phyloP scores from a whole-genome alignment of 2,329 filamentous ascomycete genomes.

The Curvularia spicifera region DNA sequence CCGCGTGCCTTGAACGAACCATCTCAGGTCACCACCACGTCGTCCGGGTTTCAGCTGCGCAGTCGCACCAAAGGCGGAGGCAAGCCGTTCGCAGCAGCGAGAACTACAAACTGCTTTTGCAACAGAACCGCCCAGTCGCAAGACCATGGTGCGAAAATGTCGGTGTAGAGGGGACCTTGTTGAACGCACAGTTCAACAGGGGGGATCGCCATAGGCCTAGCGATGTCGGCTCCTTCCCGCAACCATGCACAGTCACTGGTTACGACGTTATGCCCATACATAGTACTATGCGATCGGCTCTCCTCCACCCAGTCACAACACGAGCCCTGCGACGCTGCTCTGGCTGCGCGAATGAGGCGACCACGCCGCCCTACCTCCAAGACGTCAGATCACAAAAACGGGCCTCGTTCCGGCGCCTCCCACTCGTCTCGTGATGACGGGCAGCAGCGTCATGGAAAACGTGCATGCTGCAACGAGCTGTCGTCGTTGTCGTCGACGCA shows the following conservation, averaged over 20 bases:
- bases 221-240: slow-evolving; percentile 22
- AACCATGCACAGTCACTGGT: slow-evolving; percentile 14
- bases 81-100: neutral
- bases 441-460: neutral
- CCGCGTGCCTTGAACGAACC: slow-evolving; percentile 8
- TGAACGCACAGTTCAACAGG: slow-evolving; percentile 18
- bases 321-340: slow-evolving; percentile 9
- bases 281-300: slow-evolving; percentile 23
- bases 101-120: neutral
- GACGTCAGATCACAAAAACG: slow-evolving; percentile 5
- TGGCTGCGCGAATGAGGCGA: slow-evolving; percentile 18
- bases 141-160: slow-evolving; percentile 23
- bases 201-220: slow-evolving; percentile 23
- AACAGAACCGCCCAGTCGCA: neutral
- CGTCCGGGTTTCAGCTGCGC: neutral
- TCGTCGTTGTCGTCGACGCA: neutral
- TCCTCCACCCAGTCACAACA: slow-evolving; percentile 19
- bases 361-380: neutral
- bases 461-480: neutral
- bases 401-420: neutral
- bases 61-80: neutral
- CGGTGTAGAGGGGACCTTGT: slow-evolving; percentile 21
- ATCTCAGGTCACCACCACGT: slow-evolving; percentile 1
- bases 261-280: slow-evolving; percentile 18
- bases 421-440: neutral